Base-by-base conservation (phyloP, 2,329 filamentous ascomycete genomes). In the Fusarium piperis region DNA sequence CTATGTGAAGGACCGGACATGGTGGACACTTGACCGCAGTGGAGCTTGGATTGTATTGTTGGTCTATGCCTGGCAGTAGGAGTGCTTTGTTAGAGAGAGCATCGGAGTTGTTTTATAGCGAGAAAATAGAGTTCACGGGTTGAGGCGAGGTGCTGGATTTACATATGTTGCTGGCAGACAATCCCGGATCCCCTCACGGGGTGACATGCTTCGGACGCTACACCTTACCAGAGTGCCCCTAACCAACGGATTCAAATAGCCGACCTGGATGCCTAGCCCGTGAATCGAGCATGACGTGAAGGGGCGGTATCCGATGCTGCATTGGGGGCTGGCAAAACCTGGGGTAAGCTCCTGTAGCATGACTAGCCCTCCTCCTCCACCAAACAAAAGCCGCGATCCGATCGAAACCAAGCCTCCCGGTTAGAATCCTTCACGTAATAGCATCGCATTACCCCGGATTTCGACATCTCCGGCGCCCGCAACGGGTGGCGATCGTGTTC, bases 371-470 rank as follows among this genome's bases (percentile, higher is more conserved):
- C 8, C 8, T 10, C 3, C 35, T 44, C 39, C 39, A 5, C 39
- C 39, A 44, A 44, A 44, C 39, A 44, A 8, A 44, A 10, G 20
- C 56, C 30, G 38, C 30, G n/a, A 23, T 41, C 10, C 18, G 30
- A 13, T 16, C 18, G 13, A 28, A 8, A 33, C 35, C 30, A 32
- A 33, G 16, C 12, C 32, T 20, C 12, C 36, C 32, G 10, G 46
- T 61, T 58, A 30, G 41, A 52, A 36, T 52, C n/a, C 13, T 53
- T 56, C 65, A 67, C 64, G 64, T 61, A 66, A 66, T 60, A 44
- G 12, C 15, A 39, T 55, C 6, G 15, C 12, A 23, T 53, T 32
- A 46, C 46, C 33, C 64, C 64, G 6, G 61, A 65, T 65, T 59
- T 46, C 30, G 20, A 23, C 30, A 5, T 18, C 1, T 12, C 32